phyloP scores from a whole-genome alignment of 2,329 filamentous ascomycete genomes.

The Helotiales sp. region DNA sequence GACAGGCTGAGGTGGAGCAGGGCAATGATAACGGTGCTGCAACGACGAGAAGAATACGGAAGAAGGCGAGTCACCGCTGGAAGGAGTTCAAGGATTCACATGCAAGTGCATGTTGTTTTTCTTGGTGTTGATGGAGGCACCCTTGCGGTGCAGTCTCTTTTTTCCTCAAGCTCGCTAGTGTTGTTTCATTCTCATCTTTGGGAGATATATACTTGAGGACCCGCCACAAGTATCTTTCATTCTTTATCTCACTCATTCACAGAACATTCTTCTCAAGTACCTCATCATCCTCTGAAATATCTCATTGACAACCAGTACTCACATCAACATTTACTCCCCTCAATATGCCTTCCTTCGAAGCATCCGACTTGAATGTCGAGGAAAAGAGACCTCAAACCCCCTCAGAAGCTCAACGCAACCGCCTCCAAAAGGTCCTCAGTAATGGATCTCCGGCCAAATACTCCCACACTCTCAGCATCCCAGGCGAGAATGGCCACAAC shows the following conservation, averaged over 20 bases:
- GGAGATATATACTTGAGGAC: constrained; percentile 39
- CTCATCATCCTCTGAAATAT: background rate
- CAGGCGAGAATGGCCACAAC: constrained; percentile 45
- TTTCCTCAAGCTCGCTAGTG: constrained; percentile 38
- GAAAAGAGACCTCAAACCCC: constrained; percentile 30
- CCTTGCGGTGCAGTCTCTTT: constrained; percentile 22
- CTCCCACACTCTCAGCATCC: constrained; percentile 46
- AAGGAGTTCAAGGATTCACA: constrained; percentile 33
- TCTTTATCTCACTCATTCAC: background rate
- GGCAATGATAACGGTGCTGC: constrained; percentile 13
- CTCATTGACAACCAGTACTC: background rate
- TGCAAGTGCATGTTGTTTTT: constrained; percentile 13
- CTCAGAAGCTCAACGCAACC: constrained; percentile 16
- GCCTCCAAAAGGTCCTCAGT: constrained; percentile 34
- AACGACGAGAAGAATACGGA: constrained; percentile 14
- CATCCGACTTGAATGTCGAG: constrained; percentile 57
- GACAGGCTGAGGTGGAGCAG: constrained; percentile 23
- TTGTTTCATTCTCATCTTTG: constrained; percentile 29
- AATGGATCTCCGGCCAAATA: constrained; percentile 30
- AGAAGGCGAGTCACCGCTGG: constrained; percentile 12
- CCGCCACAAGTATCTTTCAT: constrained; percentile 7
- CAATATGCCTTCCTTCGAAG: constrained; percentile 65
- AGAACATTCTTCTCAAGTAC: no score
- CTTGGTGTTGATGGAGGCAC: constrained; percentile 7
- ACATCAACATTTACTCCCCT: constrained; percentile 10